Conservation (phyloP, 1,284 basidiomycete species). For the Tylopilus orsonianus region DNA sequence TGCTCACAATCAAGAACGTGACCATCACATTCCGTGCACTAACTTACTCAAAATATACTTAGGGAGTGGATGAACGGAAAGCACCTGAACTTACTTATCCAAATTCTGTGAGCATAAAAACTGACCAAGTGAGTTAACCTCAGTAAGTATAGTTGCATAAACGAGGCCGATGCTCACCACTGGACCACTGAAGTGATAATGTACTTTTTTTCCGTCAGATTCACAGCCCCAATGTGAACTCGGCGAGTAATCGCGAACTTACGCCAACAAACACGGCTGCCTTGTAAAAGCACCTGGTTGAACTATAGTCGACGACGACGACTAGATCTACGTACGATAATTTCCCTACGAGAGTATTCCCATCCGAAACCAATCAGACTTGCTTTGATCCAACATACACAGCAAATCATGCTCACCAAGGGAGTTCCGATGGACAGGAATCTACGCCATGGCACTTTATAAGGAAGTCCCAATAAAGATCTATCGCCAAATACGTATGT, state of each 20-base stretch:
- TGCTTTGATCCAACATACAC: background rate
- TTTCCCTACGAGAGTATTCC: slow-evolving; percentile 2
- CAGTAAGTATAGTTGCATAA: background rate
- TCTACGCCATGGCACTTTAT: background rate
- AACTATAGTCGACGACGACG: background rate
- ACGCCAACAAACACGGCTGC: slow-evolving; percentile 2
- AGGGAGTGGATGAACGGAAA: background rate
- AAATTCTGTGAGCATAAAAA: slow-evolving; percentile 19
- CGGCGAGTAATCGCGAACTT: slow-evolving; percentile 3
- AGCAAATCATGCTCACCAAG: slow-evolving; percentile 6
- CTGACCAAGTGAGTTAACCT: background rate
- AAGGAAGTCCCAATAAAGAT: slow-evolving; percentile 1
- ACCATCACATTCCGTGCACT: slow-evolving; percentile 6
- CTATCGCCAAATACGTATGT: background rate
- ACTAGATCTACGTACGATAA: slow-evolving; percentile 1
- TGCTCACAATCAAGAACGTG: slow-evolving; percentile 13
- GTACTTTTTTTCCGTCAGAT: slow-evolving; percentile 1
- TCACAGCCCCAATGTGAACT: background rate
- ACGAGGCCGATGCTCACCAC: slow-evolving; percentile 5
- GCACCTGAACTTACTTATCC: slow-evolving; percentile 16
- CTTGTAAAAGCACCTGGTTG: background rate
- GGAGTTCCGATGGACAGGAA: background rate
- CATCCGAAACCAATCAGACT: background rate
- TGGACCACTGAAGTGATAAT: slow-evolving; percentile 11
- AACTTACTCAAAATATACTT: background rate